Conservation (phyloP, 306 rosid species). For the Coriaria nepalensis region DNA sequence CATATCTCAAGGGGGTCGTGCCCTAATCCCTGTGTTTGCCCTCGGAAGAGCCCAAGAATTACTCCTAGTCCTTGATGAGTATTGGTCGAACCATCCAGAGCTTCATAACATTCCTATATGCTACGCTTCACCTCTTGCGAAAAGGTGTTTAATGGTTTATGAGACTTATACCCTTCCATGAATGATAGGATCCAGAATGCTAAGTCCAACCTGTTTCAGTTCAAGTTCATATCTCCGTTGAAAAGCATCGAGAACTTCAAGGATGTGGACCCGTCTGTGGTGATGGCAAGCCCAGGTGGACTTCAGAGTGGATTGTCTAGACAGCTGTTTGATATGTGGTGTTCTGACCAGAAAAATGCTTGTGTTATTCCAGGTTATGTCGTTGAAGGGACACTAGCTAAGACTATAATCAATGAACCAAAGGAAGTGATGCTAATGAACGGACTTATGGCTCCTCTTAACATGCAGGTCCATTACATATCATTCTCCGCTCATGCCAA, state of each 20-base stretch:
- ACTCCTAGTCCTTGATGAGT: slow-evolving; percentile 85
- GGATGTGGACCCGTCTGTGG: slow-evolving; percentile 81
- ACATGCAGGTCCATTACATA: slow-evolving; percentile 91
- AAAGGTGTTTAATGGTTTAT: slow-evolving; percentile 74
- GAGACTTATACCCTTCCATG: slow-evolving; percentile 97
- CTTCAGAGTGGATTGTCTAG: slow-evolving; percentile 89
- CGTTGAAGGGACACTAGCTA: slow-evolving; percentile 89
- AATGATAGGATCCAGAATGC: slow-evolving; percentile 90
- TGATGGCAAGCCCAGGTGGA: slow-evolving; percentile 95
- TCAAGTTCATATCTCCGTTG: slow-evolving; percentile 69
- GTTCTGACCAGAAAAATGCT: slow-evolving; percentile 78
- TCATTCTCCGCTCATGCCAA: slow-evolving; percentile 97
- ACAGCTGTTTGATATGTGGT: slow-evolving; percentile 86
- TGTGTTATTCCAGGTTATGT: slow-evolving; percentile 79
- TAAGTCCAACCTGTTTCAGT: slow-evolving; percentile 75
- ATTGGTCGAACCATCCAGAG: slow-evolving; percentile 90
- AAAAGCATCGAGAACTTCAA: slow-evolving; percentile 76
- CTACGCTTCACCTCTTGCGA: slow-evolving; percentile 96
- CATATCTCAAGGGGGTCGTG: slow-evolving; percentile 91
- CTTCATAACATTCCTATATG: slow-evolving; percentile 80
- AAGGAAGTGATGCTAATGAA: slow-evolving; percentile 89
- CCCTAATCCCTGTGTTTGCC: slow-evolving; percentile 79
- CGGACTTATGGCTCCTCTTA: slow-evolving; percentile 76
- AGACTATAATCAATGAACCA: slow-evolving; percentile 78
- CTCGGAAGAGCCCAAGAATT: slow-evolving; percentile 97